Base-by-base conservation (phyloP, 73 alveolate species). In the Tetrahymena borealis region DNA sequence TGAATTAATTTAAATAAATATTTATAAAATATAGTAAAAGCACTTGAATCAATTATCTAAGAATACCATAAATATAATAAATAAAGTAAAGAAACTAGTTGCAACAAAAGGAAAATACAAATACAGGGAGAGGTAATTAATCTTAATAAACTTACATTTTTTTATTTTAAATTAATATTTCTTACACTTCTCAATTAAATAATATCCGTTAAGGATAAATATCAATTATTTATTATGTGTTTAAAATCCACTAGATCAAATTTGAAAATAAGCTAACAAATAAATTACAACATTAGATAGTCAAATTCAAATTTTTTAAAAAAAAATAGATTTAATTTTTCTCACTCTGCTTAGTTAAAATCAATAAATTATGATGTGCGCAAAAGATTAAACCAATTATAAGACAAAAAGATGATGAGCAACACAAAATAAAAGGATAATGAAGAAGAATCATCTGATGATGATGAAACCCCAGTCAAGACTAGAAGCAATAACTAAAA, bases 381-480 rank as follows among this genome's bases (percentile, higher is more conserved):
- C 28, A 60, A 60, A 60, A 60, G 85, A 40, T 38, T 93, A 16
- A 93, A 93, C 38, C 79, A 93, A 38, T 36, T 39, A n/a, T 41
- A 60, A 18, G 91, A 93, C 32, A 93, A 93, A 36, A 93, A 93
- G 38, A 20, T 90, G 32, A 16, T 37, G 7, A 43, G 90, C 2
- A 92, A 79, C 12, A 93, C 90, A 18, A 93, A 92, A 38, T 41
- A 32, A 93, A 93, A 38, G 38, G 95, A 93, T 43, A 32, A 31
- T 7, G 95, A 93, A 90, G 43, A 36, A 18, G 91, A 79, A 79
- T 18, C 40, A 4, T 91, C 90, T 79, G 95, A 93, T 79, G 95
- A 92, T 78, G 95, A 93, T 4, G 91, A 79, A 10, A 79, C 78
- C 24, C 79, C 93, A 37, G 91, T 79, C 11, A 93, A 93, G 43